Evolutionary conservation across 1,284 basidiomycete genomes (phyloP).

Genomic region (Ustilago trichophora): DNA sequence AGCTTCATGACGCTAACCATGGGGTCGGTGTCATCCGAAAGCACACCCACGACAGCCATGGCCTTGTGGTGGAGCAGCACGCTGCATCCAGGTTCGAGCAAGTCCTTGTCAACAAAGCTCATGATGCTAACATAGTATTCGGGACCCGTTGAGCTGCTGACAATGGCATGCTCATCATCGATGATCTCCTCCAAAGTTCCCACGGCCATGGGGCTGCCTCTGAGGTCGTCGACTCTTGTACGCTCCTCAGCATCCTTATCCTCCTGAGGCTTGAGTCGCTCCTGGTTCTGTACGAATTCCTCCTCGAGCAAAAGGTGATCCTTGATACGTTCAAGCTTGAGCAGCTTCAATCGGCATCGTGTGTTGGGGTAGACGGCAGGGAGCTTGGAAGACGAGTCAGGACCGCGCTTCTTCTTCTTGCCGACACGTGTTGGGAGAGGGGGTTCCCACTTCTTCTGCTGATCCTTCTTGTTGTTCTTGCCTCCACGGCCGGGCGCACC

Average conservation of each 20-base stretch:
- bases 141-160: conserved; percentile 91
- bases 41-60: conserved; percentile 91
- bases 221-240: conserved; percentile 90
- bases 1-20: conserved; percentile 99
- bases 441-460: conserved; percentile 94
- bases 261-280: conserved; percentile 74
- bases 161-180: conserved; percentile 99
- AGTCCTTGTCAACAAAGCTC: conserved; percentile 98
- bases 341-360: conserved; percentile 90
- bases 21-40: conserved; percentile 96
- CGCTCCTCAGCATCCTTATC: conserved; percentile 97
- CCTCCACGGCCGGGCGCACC: conserved; percentile 55
- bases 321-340: conserved; percentile 97
- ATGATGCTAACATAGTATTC: conserved; percentile 99
- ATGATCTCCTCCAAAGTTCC: conserved; percentile 99
- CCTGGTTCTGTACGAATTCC: conserved; percentile 96
- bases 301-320: conserved; percentile 97
- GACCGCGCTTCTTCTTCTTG: conserved; percentile 90
- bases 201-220: conserved; percentile 95
- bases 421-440: conserved; percentile 96
- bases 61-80: conserved; percentile 97
- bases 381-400: conserved; percentile 88
- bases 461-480: conserved; percentile 70
- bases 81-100: conserved; percentile 94
- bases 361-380: conserved; percentile 94